phyloP scores from a whole-genome alignment of 2,329 filamentous ascomycete genomes.

The Alternaria viburni region DNA sequence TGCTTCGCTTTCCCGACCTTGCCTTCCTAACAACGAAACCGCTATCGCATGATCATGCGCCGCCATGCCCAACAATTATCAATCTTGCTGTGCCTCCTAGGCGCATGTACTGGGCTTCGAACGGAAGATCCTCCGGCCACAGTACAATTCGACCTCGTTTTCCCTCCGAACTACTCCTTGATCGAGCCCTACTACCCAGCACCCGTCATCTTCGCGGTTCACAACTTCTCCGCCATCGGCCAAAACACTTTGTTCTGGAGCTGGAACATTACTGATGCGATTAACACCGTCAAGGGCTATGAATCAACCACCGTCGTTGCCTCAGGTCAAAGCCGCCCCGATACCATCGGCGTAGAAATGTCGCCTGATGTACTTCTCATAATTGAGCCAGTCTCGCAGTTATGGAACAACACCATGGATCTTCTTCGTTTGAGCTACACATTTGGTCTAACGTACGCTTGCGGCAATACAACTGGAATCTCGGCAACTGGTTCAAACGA shows the following conservation, averaged over 20 bases:
- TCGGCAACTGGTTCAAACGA: accelerated
- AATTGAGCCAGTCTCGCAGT: not conserved
- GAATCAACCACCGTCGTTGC: not conserved
- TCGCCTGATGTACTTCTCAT: not conserved
- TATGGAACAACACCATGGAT: not conserved
- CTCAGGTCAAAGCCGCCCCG: not conserved
- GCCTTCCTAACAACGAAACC: accelerated
- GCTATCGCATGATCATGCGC: not conserved
- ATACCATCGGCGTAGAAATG: not conserved
- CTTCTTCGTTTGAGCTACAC: not conserved
- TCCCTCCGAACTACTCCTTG: not conserved
- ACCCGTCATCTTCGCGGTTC: not conserved
- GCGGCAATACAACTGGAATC: not conserved
- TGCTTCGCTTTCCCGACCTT: not conserved
- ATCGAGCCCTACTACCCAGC: not conserved
- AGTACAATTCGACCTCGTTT: not conserved
- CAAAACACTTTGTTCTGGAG: not conserved
- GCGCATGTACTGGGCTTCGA: not conserved
- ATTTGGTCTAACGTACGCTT: not conserved
- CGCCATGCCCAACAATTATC: not conserved
- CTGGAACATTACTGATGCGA: not conserved
- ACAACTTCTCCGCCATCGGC: not conserved
- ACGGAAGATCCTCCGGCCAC: not conserved
- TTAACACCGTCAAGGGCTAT: not conserved
- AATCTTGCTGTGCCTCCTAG: not conserved